Conservation (phyloP, 805 yeast species). For the Ogataea populi-albae region DNA sequence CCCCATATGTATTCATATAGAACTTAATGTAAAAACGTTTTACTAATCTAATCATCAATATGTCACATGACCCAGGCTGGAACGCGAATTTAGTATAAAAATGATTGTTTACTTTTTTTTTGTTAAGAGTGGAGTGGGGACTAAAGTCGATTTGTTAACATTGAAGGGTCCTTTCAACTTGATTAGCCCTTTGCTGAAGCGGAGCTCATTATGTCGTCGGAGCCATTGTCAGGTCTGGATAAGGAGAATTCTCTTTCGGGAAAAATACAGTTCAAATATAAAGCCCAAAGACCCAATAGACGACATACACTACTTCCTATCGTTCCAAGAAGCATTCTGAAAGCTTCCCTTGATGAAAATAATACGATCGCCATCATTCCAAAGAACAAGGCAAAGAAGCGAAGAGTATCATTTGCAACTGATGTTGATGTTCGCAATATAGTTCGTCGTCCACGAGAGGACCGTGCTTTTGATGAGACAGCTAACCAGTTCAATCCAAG, state of each 20-base stretch:
- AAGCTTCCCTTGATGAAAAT: constrained; percentile 30
- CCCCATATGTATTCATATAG: no score
- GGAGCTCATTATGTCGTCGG: constrained; percentile 4
- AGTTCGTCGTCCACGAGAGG: constrained; percentile 37
- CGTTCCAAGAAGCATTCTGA: constrained; percentile 40
- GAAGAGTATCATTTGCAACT: constrained; percentile 77
- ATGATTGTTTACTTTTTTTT: not conserved
- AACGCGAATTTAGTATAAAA: no score
- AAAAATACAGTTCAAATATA: constrained; percentile 6
- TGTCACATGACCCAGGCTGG: no score
- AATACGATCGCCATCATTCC: constrained; percentile 39
- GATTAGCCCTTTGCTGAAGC: not conserved
- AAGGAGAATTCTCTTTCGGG: constrained; percentile 14
- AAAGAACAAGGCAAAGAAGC: constrained; percentile 25
- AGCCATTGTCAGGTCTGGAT: constrained; percentile 1
- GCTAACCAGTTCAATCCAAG: constrained; percentile 19
- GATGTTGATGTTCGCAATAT: constrained; percentile 62
- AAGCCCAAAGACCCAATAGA: constrained; percentile 20
- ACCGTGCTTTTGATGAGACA: constrained; percentile 9
- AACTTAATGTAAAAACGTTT: no score
- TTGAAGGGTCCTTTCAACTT: not conserved
- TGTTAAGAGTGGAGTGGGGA: constrained; percentile 3
- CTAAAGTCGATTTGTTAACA: not conserved
- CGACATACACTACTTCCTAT: constrained; percentile 33
- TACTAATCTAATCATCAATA: no score